Evolutionary conservation across 441 rosid genomes (phyloP), one percentile per base, ranked within the genome.

Genomic region (Corymbia citriodora): DNA sequence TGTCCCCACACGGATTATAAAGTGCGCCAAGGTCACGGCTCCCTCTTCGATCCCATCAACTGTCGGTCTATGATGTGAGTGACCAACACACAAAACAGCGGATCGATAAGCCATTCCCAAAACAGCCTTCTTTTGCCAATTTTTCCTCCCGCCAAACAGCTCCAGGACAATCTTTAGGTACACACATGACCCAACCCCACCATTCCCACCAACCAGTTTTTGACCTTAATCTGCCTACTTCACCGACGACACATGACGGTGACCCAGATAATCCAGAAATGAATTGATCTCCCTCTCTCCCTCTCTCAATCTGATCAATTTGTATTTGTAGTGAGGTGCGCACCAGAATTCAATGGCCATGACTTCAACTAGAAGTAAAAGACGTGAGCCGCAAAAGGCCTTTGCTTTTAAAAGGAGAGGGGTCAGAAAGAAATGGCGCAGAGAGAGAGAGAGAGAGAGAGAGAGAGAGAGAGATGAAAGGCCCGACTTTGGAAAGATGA

Each of bases 301-400:
- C 74, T 15, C 40, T 31, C 79, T 31, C 79, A 40, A 11, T 74
- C 50, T 74, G 85, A 79, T 40, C 52, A 23, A 40, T 52, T 21
- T 40, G 3, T 79, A 40, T 50, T 21, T 40, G 3, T 79, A 23
- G 85, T 40, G 74, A 55, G n/a, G 87, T 87, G 49, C 61, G 55
- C 89, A 79, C 83, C 83, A 72, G 53, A 49, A 74, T 13, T 72
- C 29, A 36, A 68, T 79, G 88, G 49, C 33, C 68, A 79, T 89
- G 91, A 91, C 92, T 92, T 91, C 50, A 68, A 91, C 91, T 88
- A 88, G 89, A 90, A 92, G 92, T 9, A 89, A 68, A 72, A 89
- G 65, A 87, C 52, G 83, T 57, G 45, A 92, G 94, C 92, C 89
- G 91, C 93, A 93, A 95, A 93, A 92, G 94, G 90, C 82, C 54